Evolutionary conservation across 768 basidiomycete genomes (phyloP), one percentile per base, ranked within the genome.

Genomic region (Trametes maxima): DNA sequence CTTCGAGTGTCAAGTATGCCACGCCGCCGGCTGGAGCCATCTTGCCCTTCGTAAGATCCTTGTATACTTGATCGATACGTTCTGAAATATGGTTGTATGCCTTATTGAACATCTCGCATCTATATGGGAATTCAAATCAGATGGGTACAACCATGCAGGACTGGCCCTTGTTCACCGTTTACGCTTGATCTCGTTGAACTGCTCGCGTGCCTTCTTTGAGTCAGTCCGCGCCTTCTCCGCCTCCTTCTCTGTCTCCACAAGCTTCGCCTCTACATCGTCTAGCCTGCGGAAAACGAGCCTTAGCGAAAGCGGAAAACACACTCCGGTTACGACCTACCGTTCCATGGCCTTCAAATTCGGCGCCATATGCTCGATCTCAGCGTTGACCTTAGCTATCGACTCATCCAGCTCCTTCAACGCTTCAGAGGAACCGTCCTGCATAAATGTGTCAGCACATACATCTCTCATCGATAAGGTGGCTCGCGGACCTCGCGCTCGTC

Each of bases 321-420:
- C 1, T 8, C 54, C 64, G 10, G 60, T 40, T 8, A 24, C 16
- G 1, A 70, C 86, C 19, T 60, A 90, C 89, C 89, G 80, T 65
- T 98, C 95, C 65, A 95, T 90, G 0, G 96, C 96, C 73, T 98
- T 98, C 85, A 98, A 80, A 72, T 98, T 99, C 12, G 96, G 95
- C 0, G 94, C 92, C 88, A 98, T 92, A 52, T 85, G 83, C 67
- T 95, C 94, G 53, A 98, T 95, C 65, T 98, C 95, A 12, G 79
- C 75, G 54, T 79, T 84, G 25, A 94, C 75, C 68, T 88, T 90
- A 8, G 80, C 68, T 42, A 97, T 86, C 35, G 83, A 79, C 33
- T 86, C 81, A 59, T 96, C 94, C 28, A 94, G 81, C 62, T 89
- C 84, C 17, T 86, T 81, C n/a, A 87, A 78, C 8, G 80, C 79